phyloP scores from a whole-genome alignment of 1,284 basidiomycete species.

The Sanguinoderma infundibulare region DNA sequence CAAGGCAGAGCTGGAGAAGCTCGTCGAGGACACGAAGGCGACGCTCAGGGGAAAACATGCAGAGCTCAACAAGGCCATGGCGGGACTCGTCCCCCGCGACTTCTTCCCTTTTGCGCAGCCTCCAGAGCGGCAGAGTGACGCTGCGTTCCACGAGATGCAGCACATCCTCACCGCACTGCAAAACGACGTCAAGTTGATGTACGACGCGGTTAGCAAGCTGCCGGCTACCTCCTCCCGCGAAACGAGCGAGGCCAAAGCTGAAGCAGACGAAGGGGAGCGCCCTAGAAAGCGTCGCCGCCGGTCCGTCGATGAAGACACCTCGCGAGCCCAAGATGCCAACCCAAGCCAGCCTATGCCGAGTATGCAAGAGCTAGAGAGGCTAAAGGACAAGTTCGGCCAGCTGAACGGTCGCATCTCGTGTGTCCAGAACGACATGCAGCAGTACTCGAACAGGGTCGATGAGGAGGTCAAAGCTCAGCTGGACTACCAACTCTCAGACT shows the following conservation, averaged over 20 bases:
- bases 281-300: constrained; percentile 40
- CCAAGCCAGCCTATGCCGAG: background rate
- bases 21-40: constrained; percentile 31
- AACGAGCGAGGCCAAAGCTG: constrained; percentile 7
- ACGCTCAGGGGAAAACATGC: constrained; percentile 33
- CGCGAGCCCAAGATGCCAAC: background rate
- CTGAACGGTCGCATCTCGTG: constrained; percentile 44
- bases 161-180: constrained; percentile 35
- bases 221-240: constrained; percentile 5
- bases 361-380: constrained; percentile 37
- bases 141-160: constrained; percentile 28
- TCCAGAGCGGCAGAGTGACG: constrained; percentile 19
- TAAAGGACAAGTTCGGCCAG: constrained; percentile 43
- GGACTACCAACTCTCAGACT: constrained; percentile 41
- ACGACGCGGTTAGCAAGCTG: constrained; percentile 19
- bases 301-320: constrained; percentile 23
- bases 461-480: constrained; percentile 38
- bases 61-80: constrained; percentile 32
- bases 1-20: constrained; percentile 23
- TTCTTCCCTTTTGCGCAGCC: constrained; percentile 44
- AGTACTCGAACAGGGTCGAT: constrained; percentile 40
- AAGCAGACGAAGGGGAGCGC: background rate
- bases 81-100: constrained; percentile 38
- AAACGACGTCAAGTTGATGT: constrained; percentile 24
- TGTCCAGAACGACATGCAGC: constrained; percentile 49